Percentiles rank a stretch among this genome's conserved stretches.
phyloP scores from a whole-genome alignment of 2,329 filamentous ascomycete genomes.

The Lizonia empirigonia region DNA sequence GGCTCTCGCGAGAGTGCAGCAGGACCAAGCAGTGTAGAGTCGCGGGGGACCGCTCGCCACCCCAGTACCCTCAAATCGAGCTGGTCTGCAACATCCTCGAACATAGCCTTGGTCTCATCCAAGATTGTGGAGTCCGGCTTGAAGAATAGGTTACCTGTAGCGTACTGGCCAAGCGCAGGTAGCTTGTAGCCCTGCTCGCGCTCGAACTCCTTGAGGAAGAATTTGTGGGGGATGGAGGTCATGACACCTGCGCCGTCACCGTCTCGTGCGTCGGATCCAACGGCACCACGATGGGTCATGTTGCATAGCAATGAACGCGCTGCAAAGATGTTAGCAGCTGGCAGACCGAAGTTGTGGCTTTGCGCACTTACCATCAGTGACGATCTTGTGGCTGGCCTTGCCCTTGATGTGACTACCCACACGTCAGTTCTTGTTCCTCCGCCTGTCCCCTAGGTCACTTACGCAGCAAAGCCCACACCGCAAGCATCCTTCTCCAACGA shows the following conservation, averaged over 20 bases:
- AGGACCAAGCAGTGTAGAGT: slow-evolving; percentile 90
- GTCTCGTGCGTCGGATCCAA: slow-evolving; percentile 96
- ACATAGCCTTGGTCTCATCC: slow-evolving; percentile 86
- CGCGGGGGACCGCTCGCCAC: slow-evolving; percentile 93
- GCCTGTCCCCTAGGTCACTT: slow-evolving; percentile 50
- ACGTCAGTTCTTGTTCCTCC: slow-evolving; percentile 30
- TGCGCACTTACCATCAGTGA: slow-evolving; percentile 84
- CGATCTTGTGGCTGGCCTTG: slow-evolving; percentile 95
- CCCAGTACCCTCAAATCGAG: slow-evolving; percentile 89
- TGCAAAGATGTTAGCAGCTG: slow-evolving; percentile 51
- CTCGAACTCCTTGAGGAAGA: slow-evolving; percentile 98
- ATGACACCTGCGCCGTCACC: slow-evolving; percentile 99
- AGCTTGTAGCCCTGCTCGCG: slow-evolving; percentile 86
- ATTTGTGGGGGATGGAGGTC: slow-evolving; percentile 98
- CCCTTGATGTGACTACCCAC: slow-evolving; percentile 87
- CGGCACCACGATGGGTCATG: slow-evolving; percentile 99
- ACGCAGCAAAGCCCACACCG: slow-evolving; percentile 99
- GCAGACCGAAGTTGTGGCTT: background rate
- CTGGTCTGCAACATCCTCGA: slow-evolving; percentile 90
- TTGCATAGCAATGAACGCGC: slow-evolving; percentile 95
- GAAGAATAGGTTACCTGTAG: slow-evolving; percentile 97
- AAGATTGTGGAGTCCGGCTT: slow-evolving; percentile 92
- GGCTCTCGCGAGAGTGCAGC: slow-evolving; percentile 94
- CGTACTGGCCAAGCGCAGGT: slow-evolving; percentile 89
- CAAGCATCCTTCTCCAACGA: slow-evolving; percentile 98